Percentiles rank a stretch among this genome's conserved stretches.
Conservation (phyloP, 441 rosid species). For the Gossypium armourianum region DNA sequence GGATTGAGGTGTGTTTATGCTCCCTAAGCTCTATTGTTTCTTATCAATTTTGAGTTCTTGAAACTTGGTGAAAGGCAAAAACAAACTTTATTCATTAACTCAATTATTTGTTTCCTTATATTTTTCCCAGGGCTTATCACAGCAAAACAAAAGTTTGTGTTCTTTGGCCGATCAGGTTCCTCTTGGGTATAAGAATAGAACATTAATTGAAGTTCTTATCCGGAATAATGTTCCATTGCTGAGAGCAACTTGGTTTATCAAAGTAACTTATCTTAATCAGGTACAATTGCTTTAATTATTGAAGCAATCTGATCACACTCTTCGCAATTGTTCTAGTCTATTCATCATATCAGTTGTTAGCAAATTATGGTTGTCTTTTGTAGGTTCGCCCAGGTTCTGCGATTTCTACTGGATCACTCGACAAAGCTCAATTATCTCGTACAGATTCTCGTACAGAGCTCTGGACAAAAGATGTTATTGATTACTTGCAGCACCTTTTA, state of each 20-base stretch:
- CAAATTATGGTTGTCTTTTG: constrained; percentile 27
- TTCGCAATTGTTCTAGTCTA: constrained; percentile 4
- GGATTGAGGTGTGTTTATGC: constrained; percentile 65
- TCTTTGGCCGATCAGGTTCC: constrained; percentile 89
- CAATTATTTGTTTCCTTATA: constrained; percentile 1
- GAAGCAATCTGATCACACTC: background rate
- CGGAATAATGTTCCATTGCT: constrained; percentile 89
- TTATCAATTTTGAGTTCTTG: background rate
- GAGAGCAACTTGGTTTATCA: constrained; percentile 94
- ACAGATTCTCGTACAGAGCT: constrained; percentile 78
- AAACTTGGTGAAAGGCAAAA: background rate
- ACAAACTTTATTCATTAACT: background rate
- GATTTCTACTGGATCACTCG: constrained; percentile 57
- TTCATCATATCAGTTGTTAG: constrained; percentile 17
- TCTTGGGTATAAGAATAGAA: constrained; percentile 58
- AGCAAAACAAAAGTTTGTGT: constrained; percentile 72
- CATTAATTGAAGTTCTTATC: constrained; percentile 81
- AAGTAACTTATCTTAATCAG: constrained; percentile 95
- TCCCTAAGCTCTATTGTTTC: background rate
- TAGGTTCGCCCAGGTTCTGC: constrained; percentile 64
- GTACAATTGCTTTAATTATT: constrained; percentile 28
- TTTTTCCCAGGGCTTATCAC: constrained; percentile 66
- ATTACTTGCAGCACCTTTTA: constrained; percentile 71
- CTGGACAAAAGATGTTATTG: constrained; percentile 95
- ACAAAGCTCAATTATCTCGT: constrained; percentile 63